Percentiles rank a stretch among this genome's conserved stretches.
Conservation (phyloP, 23 red algal species). For the Gracilaria domingensis region DNA sequence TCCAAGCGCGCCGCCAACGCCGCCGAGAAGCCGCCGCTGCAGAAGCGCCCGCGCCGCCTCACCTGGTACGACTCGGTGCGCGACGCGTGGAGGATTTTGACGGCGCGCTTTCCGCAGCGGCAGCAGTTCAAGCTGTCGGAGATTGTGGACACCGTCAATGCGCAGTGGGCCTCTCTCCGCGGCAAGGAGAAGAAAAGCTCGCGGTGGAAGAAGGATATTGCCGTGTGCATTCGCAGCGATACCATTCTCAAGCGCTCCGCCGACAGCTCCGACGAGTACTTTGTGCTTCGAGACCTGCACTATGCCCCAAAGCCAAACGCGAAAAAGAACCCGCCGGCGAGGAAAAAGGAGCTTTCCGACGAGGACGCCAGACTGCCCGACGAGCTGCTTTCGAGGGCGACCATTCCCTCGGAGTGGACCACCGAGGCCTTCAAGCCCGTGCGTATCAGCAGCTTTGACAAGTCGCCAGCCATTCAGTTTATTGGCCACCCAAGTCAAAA, state of each 20-base stretch:
- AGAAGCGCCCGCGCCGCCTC: neutral
- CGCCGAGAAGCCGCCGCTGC: neutral
- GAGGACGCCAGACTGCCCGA: neutral
- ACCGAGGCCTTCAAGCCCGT: slow-evolving; percentile 19
- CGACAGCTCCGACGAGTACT: neutral
- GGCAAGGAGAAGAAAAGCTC: slow-evolving; percentile 2
- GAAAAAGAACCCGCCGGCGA: neutral
- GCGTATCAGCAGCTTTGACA: slow-evolving; percentile 59
- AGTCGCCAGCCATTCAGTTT: slow-evolving; percentile 38
- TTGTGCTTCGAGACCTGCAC: neutral
- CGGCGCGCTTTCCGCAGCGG: neutral
- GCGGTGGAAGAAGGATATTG: neutral
- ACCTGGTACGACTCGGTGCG: neutral
- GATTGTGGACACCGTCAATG: neutral
- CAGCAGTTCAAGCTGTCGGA: neutral
- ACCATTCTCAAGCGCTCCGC: neutral
- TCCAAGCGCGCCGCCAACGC: neutral
- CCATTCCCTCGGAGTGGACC: slow-evolving; percentile 34
- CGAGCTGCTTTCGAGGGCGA: neutral
- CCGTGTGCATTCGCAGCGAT: neutral
- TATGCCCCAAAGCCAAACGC: neutral
- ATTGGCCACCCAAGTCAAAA: slow-evolving; percentile 5
- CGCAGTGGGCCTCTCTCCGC: neutral
- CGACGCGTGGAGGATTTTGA: neutral
- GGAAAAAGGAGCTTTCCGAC: slow-evolving; percentile 16